phyloP scores from a whole-genome alignment of 192 early-diverging fungal genomes.

The Linderina pennispora region DNA sequence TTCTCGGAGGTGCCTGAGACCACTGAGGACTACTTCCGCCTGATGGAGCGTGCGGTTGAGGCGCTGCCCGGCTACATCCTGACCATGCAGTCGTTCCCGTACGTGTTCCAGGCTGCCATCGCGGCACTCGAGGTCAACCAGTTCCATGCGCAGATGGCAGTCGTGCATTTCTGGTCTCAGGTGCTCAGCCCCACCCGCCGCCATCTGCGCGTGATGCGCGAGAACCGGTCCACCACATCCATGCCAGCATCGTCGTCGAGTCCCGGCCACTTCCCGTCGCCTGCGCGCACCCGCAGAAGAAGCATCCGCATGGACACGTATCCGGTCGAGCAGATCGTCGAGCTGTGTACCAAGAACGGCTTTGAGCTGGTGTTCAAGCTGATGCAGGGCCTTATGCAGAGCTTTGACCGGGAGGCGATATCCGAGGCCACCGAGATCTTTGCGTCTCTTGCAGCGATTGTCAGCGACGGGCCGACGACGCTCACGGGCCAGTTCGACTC shows the following conservation, averaged over 20 bases:
- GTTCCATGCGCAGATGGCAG: constrained; percentile 31
- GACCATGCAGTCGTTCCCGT: constrained; percentile 12
- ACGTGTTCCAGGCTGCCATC: constrained; percentile 27
- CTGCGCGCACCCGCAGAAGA: constrained; percentile 3
- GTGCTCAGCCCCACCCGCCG: constrained; percentile 37
- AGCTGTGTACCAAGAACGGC: constrained; percentile 29
- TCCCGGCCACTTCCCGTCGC: constrained; percentile 2
- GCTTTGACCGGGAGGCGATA: constrained; percentile 27
- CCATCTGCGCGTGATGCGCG: constrained; percentile 30
- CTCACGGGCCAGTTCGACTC: constrained; percentile 12
- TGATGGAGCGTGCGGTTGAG: constrained; percentile 36
- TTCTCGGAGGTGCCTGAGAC: constrained; percentile 38
- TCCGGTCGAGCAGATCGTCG: constrained; percentile 26
- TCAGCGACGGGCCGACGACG: constrained; percentile 25
- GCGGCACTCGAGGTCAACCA: constrained; percentile 37
- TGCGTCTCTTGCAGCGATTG: constrained; percentile 21
- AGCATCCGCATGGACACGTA: constrained; percentile 14
- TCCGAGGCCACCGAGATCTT: constrained; percentile 28
- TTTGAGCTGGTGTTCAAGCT: constrained; percentile 23
- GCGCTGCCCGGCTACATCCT: constrained; percentile 21
- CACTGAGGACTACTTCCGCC: constrained; percentile 41
- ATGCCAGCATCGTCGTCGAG: neutral
- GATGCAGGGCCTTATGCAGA: constrained; percentile 25
- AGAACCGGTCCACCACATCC: neutral
- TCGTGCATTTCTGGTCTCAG: constrained; percentile 29